Evolutionary conservation across 75 land plant genomes (phyloP).

Genomic region (Isoetes taiwanensis): DNA sequence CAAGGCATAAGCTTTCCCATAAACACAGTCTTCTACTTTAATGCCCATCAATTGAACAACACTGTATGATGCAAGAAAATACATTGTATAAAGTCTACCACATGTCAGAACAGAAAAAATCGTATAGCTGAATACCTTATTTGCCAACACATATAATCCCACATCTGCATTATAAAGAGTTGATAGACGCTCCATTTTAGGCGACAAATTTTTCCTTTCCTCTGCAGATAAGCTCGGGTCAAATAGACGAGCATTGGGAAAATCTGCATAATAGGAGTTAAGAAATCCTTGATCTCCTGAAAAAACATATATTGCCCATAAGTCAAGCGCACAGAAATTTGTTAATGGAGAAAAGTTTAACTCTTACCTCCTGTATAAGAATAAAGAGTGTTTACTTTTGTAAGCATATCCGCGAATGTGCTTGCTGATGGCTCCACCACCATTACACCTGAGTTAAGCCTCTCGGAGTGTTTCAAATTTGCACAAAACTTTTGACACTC

Average conservation of each 20-base stretch:
- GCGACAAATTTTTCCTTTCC: slow-evolving; percentile 34
- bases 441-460: slow-evolving; percentile 96
- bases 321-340: too few species aligned
- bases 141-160: slow-evolving; percentile 93
- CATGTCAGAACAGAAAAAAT: not conserved
- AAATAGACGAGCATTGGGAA: slow-evolving; percentile 84
- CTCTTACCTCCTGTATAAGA: slow-evolving; percentile 99
- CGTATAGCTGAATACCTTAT: slow-evolving; percentile 62
- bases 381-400: slow-evolving; percentile 54
- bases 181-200: slow-evolving; percentile 81
- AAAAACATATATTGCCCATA: too few species aligned
- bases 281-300: slow-evolving; percentile 98
- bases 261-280: slow-evolving; percentile 75
- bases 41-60: not conserved
- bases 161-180: slow-evolving; percentile 99
- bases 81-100: not conserved
- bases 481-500: slow-evolving; percentile 91
- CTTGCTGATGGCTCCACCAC: slow-evolving; percentile 88
- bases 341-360: too few species aligned
- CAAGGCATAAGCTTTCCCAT: not conserved
- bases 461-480: slow-evolving; percentile 96
- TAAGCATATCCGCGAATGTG: slow-evolving; percentile 80
- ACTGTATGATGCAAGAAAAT: not conserved
- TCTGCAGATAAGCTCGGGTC: slow-evolving; percentile 54
- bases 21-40: too few species aligned